A percentile compares a stretch with the other conserved stretches of the same genome.
Conservation (phyloP, 2,329 filamentous ascomycete species). For the Xylariaceae sp. region DNA sequence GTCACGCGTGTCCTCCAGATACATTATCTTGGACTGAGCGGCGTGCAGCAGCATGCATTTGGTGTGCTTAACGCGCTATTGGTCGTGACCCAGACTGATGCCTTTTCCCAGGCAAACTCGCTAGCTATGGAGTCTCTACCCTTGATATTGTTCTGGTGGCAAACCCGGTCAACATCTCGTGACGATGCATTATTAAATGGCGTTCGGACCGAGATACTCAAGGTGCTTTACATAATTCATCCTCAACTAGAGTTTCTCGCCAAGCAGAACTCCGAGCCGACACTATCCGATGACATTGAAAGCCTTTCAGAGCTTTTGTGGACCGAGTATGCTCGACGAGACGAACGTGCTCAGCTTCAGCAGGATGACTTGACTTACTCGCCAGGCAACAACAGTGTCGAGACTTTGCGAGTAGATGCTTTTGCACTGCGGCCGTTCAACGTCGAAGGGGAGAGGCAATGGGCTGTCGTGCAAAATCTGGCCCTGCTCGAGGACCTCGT, state of each 20-base stretch:
- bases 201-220: conserved; percentile 74
- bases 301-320: conserved; percentile 69
- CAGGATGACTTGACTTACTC: conserved; percentile 69
- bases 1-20: conserved; percentile 59
- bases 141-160: conserved; percentile 73
- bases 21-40: conserved; percentile 53
- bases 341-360: conserved; percentile 68
- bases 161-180: conserved; percentile 59
- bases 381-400: conserved; percentile 35
- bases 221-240: conserved; percentile 62
- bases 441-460: conserved; percentile 52
- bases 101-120: conserved; percentile 56
- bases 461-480: conserved; percentile 56
- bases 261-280: conserved; percentile 35
- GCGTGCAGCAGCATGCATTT: conserved; percentile 69
- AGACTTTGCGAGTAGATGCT: conserved; percentile 42
- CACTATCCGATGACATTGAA: conserved; percentile 48
- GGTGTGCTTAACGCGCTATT: conserved; percentile 70
- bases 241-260: conserved; percentile 58
- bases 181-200: conserved; percentile 54
- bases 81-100: conserved; percentile 61
- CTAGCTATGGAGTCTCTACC: conserved; percentile 62
- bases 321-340: conserved; percentile 70
- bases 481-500: conserved; percentile 52
- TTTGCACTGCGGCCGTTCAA: conserved; percentile 53